Evolutionary conservation across 176 grass and related monocot species (phyloP).

Genomic region (Oryza brachyantha): DNA sequence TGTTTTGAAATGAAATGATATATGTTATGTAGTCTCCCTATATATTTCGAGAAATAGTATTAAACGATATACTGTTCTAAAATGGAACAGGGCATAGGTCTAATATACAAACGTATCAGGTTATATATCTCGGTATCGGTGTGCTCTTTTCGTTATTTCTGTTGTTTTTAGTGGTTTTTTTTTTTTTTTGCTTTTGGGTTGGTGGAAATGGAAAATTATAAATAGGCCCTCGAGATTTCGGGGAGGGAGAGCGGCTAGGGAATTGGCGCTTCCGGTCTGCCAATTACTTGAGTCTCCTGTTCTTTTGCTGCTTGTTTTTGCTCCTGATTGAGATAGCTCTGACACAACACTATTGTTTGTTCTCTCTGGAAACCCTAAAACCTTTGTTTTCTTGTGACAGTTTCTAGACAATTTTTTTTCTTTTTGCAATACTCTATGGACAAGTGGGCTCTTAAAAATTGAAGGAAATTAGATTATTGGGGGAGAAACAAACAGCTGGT

Average conservation of each 20-base stretch:
- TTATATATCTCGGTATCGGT: too few species aligned
- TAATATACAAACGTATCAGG: too few species aligned
- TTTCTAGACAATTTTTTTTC: neutral
- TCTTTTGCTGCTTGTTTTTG: neutral
- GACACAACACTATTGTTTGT: neutral
- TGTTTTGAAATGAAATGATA: too few species aligned
- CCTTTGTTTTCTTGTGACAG: neutral
- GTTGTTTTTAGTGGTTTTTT: neutral
- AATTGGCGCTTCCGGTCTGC: slow-evolving; percentile 44
- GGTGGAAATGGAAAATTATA: neutral
- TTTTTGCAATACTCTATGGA: neutral
- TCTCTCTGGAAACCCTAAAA: neutral
- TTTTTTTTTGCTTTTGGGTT: neutral
- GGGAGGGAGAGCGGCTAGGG: neutral
- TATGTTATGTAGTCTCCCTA: too few species aligned
- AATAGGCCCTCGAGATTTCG: slow-evolving; percentile 7
- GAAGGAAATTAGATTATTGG: neutral
- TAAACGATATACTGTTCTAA: too few species aligned
- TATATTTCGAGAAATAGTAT: too few species aligned
- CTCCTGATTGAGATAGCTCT: neutral
- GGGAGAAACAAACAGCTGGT: neutral
- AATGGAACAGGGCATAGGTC: too few species aligned
- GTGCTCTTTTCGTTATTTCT: too few species aligned
- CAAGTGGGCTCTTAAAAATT: neutral
- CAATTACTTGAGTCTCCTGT: neutral